A percentile compares a stretch with the other conserved stretches of the same genome.
Evolutionary conservation across 192 early-diverging fungal genomes (phyloP).

Genomic region (Phycomyces nitens): DNA sequence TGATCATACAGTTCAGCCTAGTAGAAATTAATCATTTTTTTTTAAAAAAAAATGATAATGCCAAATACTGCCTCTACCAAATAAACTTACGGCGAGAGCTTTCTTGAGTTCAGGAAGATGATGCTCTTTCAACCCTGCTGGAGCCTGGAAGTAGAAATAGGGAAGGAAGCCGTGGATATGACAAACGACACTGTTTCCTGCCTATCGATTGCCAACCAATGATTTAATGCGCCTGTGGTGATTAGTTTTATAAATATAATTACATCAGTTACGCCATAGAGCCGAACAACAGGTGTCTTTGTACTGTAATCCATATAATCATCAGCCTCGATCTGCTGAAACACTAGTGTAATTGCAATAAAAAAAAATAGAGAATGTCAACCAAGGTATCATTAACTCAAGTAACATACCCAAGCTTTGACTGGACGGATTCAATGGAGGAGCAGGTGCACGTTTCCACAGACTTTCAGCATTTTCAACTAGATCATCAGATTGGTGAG

Average conservation of each 20-base stretch:
- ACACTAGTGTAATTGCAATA: slow-evolving; percentile 50
- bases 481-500: slow-evolving; percentile 5
- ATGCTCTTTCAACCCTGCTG: slow-evolving; percentile 63
- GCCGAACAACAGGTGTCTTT: slow-evolving; percentile 61
- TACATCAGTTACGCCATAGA: slow-evolving; percentile 86
- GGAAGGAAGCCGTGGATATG: slow-evolving; percentile 87
- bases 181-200: slow-evolving; percentile 86
- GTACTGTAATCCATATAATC: slow-evolving; percentile 59
- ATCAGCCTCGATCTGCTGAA: slow-evolving; percentile 96
- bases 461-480: slow-evolving; percentile 34
- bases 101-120: slow-evolving; percentile 51
- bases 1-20: slow-evolving; percentile 11
- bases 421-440: slow-evolving; percentile 29
- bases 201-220: slow-evolving; percentile 31
- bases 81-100: slow-evolving; percentile 51
- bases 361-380: neutral
- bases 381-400: neutral
- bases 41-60: slow-evolving; percentile 8
- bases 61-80: slow-evolving; percentile 2
- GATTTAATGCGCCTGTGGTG: neutral
- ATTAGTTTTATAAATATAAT: neutral
- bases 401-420: slow-evolving; percentile 34
- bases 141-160: slow-evolving; percentile 94
- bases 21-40: slow-evolving; percentile 16
- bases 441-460: slow-evolving; percentile 32